phyloP scores from a whole-genome alignment of 148 eudicot genomes.

The Vaccinium macrocarpon region DNA sequence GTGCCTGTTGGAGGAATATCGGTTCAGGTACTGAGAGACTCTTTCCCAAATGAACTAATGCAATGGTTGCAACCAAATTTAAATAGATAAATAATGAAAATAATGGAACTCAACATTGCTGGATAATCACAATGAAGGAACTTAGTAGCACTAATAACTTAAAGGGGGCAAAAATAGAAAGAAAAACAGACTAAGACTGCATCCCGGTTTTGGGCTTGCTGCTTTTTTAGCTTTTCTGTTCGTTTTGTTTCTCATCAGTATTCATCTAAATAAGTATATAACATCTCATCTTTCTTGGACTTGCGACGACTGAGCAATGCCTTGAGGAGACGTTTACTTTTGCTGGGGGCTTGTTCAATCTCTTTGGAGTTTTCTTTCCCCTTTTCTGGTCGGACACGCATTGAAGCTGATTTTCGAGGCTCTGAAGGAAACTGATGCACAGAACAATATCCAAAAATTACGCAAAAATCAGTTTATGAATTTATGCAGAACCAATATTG shows the following conservation, averaged over 20 bases:
- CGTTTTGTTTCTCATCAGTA: conserved; percentile 37
- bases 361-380: conserved; percentile 49
- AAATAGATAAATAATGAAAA: neutral
- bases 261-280: conserved; percentile 81
- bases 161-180: neutral
- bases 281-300: conserved; percentile 75
- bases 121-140: neutral
- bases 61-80: neutral
- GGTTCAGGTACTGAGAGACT: neutral
- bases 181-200: too few relatives aligned
- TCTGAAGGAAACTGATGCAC: conserved; percentile 44
- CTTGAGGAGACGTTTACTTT: conserved; percentile 86
- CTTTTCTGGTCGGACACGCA: conserved; percentile 56
- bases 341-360: conserved; percentile 63
- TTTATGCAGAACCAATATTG: neutral
- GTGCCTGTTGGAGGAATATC: neutral
- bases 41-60: neutral
- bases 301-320: conserved; percentile 80
- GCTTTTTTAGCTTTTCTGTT: neutral
- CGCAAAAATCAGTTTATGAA: neutral
- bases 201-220: neutral
- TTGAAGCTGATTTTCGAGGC: conserved; percentile 70
- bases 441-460: conserved; percentile 10
- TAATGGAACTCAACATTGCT: neutral
- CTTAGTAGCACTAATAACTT: neutral